A percentile compares a stretch with the other conserved stretches of the same genome.
Evolutionary conservation across 352 stramenopile genomes (phyloP).

Genomic region (Phytopythium aichiense): DNA sequence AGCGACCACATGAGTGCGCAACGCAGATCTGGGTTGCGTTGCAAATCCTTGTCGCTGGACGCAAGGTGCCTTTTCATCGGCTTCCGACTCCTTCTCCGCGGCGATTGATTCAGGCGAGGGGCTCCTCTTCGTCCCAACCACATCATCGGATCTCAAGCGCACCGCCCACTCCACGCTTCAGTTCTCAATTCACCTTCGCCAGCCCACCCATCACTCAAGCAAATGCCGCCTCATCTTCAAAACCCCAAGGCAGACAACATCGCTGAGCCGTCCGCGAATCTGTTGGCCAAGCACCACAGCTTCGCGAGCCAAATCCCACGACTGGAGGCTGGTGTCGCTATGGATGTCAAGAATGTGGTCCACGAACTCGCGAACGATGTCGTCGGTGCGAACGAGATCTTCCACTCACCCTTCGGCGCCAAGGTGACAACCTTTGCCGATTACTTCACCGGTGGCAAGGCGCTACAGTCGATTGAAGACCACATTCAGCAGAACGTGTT

Average conservation of each 20-base stretch:
- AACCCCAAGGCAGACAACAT: not conserved
- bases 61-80: constrained; percentile 1
- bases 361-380: constrained; percentile 19
- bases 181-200: not conserved
- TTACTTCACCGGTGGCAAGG: constrained; percentile 91
- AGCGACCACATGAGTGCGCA: not conserved
- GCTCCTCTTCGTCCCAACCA: not conserved
- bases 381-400: constrained; percentile 44
- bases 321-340: not conserved
- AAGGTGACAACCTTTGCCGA: constrained; percentile 91
- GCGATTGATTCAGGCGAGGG: not conserved
- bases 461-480: constrained; percentile 85
- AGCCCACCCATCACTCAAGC: not conserved
- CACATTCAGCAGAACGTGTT: constrained; percentile 89
- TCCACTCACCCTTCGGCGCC: constrained; percentile 62
- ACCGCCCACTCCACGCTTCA: not conserved
- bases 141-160: not conserved
- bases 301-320: not conserved
- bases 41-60: not conserved
- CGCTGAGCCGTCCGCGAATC: not conserved
- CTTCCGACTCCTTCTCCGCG: not conserved
- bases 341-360: not conserved
- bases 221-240: not conserved
- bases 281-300: not conserved
- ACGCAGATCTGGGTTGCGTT: not conserved